phyloP scores from a whole-genome alignment of 148 eudicot genomes.

The Rhododendron griersonianum region DNA sequence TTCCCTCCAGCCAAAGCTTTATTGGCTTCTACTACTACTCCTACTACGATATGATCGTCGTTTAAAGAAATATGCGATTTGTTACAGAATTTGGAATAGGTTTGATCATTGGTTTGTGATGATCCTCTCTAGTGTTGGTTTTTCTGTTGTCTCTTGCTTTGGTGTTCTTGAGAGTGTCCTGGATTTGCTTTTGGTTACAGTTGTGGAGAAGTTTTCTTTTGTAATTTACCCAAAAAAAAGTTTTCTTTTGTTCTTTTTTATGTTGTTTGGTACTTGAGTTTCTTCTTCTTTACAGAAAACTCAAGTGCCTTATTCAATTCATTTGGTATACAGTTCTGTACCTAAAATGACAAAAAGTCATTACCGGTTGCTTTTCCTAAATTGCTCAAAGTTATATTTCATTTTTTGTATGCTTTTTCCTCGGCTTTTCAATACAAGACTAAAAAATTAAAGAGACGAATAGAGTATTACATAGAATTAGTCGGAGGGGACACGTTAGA shows the following conservation, averaged over 20 bases:
- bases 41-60: not conserved
- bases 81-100: not conserved
- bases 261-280: not conserved
- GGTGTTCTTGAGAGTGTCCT: not conserved
- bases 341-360: not conserved
- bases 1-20: constrained; percentile 49
- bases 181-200: not conserved
- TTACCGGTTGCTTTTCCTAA: too few species aligned
- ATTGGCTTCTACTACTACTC: constrained; percentile 11
- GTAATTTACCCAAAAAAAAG: too few species aligned
- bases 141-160: not conserved
- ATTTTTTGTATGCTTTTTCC: not conserved
- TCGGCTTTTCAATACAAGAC: not conserved
- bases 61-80: not conserved
- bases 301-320: not conserved
- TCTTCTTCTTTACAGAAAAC: too few species aligned
- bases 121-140: not conserved
- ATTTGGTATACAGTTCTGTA: not conserved
- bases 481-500: not conserved
- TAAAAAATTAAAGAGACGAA: too few species aligned
- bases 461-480: not conserved
- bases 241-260: not conserved
- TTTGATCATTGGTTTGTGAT: not conserved
- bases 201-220: not conserved
- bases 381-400: too few species aligned